Evolutionary conservation across 192 early-diverging fungal genomes (phyloP).

Genomic region (Gonapodya prolifera): DNA sequence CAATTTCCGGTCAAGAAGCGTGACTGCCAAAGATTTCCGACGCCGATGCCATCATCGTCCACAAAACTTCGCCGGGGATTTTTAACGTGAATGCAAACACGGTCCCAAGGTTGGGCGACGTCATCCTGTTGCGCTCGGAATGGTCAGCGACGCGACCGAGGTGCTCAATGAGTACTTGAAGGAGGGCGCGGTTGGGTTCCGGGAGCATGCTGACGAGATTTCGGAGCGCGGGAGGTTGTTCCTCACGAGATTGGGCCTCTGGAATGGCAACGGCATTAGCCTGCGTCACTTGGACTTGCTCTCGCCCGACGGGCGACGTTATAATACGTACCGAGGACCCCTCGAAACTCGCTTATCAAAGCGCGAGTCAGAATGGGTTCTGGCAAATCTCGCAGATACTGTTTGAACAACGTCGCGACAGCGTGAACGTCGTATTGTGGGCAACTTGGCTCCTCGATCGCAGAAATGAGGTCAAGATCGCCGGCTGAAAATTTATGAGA

Average conservation of each 20-base stretch:
- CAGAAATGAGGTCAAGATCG: slow-evolving; percentile 51
- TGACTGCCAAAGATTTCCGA: slow-evolving; percentile 24
- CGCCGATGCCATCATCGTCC: slow-evolving; percentile 81
- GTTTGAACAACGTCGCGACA: slow-evolving; percentile 80
- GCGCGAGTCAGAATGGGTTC: slow-evolving; percentile 78
- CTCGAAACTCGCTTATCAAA: slow-evolving; percentile 71
- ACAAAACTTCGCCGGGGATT: slow-evolving; percentile 77
- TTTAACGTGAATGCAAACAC: slow-evolving; percentile 91
- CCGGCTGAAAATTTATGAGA: slow-evolving; percentile 30
- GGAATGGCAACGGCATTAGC: not conserved
- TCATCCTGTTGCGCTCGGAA: slow-evolving; percentile 84
- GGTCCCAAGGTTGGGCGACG: slow-evolving; percentile 85
- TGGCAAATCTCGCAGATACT: slow-evolving; percentile 81
- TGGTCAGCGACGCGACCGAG: slow-evolving; percentile 79
- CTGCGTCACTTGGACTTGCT: not conserved
- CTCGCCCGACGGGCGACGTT: not conserved
- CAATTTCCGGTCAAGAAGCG: too few relatives aligned
- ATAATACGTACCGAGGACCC: slow-evolving; percentile 48
- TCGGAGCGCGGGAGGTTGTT: slow-evolving; percentile 72
- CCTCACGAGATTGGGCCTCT: slow-evolving; percentile 65
- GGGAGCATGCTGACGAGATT: slow-evolving; percentile 67
- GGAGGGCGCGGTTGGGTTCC: slow-evolving; percentile 76
- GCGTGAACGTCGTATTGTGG: slow-evolving; percentile 85
- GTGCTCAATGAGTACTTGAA: slow-evolving; percentile 77
- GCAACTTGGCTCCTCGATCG: slow-evolving; percentile 14